A percentile compares a stretch with the other conserved stretches of the same genome.
Evolutionary conservation across 345 rosid genomes (phyloP).

Genomic region (Gossypium ekmanianum): DNA sequence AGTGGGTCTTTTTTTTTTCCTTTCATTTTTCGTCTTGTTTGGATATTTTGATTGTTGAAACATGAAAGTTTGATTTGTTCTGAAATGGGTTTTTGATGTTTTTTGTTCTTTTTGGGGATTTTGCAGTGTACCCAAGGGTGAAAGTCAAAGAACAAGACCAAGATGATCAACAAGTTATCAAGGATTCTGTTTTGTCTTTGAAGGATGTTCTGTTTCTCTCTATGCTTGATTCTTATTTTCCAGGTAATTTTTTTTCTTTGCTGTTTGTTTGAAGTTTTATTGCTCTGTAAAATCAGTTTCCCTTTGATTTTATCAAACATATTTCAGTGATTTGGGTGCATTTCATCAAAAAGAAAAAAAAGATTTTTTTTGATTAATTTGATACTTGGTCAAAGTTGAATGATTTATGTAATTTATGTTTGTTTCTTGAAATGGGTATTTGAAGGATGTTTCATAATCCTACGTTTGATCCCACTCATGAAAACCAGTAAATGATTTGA

Average conservation of each 20-base stretch:
- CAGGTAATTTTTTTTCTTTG: constrained; percentile 28
- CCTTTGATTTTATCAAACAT: neutral
- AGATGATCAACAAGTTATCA: constrained; percentile 21
- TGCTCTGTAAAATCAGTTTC: neutral
- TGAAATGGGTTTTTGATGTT: constrained; percentile 13
- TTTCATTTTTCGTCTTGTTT: neutral
- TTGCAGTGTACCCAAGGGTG: constrained; percentile 63
- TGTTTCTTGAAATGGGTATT: neutral
- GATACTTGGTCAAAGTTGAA: constrained; percentile 2
- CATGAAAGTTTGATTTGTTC: neutral
- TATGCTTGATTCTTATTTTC: constrained; percentile 38
- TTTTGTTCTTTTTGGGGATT: neutral
- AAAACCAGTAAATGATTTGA: neutral
- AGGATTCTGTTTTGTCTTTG: constrained; percentile 39
- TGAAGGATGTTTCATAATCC: neutral
- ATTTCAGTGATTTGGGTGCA: neutral
- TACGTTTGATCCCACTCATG: neutral
- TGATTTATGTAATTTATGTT: neutral
- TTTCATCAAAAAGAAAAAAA: neutral
- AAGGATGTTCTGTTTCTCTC: constrained; percentile 49
- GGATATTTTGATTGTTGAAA: neutral
- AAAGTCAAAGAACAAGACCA: constrained; percentile 36
- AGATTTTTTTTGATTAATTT: neutral
- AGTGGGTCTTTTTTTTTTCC: constrained; percentile 18
- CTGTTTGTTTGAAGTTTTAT: neutral